phyloP scores from a whole-genome alignment of 1,284 basidiomycete genomes.

The Leccinum pachyderme region DNA sequence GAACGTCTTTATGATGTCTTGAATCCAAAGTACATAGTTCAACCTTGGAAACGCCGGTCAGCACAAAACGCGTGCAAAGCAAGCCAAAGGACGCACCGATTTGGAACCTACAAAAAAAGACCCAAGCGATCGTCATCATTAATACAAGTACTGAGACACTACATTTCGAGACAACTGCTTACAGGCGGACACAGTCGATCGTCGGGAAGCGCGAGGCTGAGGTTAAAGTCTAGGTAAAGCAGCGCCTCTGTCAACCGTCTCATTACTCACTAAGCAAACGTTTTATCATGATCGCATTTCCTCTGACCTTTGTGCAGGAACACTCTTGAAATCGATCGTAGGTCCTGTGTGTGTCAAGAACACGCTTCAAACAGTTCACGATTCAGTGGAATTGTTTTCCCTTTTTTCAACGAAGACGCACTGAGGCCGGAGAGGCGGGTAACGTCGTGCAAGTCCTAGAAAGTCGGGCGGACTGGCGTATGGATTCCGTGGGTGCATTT shows the following conservation, averaged over 20 bases:
- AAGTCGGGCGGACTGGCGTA: constrained; percentile 67
- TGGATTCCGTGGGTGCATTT: constrained; percentile 65
- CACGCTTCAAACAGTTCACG: constrained; percentile 27
- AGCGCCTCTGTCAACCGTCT: constrained; percentile 79
- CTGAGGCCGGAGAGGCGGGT: constrained; percentile 62
- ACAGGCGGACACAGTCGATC: constrained; percentile 87
- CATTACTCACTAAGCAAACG: constrained; percentile 12
- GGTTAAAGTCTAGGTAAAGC: constrained; percentile 69
- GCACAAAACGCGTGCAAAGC: not conserved
- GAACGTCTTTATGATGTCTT: constrained; percentile 51
- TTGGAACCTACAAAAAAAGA: constrained; percentile 53
- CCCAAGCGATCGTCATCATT: too few relatives aligned
- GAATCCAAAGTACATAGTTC: constrained; percentile 76
- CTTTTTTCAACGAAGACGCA: constrained; percentile 36
- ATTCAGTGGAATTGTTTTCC: not conserved
- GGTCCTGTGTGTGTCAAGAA: constrained; percentile 34
- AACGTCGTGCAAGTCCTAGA: constrained; percentile 50
- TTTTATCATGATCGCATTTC: constrained; percentile 1
- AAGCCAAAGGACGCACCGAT: constrained; percentile 44
- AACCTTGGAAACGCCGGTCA: constrained; percentile 44
- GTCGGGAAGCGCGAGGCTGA: constrained; percentile 60
- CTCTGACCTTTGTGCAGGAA: constrained; percentile 62
- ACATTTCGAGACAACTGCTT: constrained; percentile 20
- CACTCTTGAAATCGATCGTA: constrained; percentile 74
- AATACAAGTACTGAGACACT: not conserved